phyloP scores from a whole-genome alignment of 1,284 basidiomycete genomes.

The Marasmius sp. region DNA sequence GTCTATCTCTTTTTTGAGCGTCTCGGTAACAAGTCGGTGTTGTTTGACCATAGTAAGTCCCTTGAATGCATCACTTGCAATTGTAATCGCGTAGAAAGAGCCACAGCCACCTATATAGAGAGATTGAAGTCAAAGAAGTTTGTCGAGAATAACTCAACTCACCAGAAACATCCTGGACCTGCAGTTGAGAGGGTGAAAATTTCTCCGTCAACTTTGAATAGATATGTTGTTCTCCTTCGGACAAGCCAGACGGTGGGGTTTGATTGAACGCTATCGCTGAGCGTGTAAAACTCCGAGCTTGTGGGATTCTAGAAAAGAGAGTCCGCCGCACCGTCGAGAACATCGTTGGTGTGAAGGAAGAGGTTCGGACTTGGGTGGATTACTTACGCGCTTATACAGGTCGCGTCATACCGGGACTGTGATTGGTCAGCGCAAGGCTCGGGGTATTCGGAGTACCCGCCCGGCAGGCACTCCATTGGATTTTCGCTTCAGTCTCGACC shows the following conservation, averaged over 20 bases:
- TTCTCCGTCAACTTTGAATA: constrained; percentile 69
- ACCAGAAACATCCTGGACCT: constrained; percentile 92
- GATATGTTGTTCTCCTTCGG: constrained; percentile 72
- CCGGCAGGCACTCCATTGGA: neutral
- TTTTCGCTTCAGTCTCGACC: neutral
- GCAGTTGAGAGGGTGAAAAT: constrained; percentile 75
- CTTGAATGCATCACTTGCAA: constrained; percentile 84
- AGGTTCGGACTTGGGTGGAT: neutral
- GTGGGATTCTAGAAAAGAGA: constrained; percentile 19
- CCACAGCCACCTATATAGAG: constrained; percentile 83
- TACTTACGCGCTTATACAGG: neutral
- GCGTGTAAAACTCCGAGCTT: constrained; percentile 23
- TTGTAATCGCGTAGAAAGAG: constrained; percentile 91
- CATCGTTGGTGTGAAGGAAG: constrained; percentile 15
- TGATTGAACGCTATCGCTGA: constrained; percentile 9
- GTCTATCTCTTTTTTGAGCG: constrained; percentile 87
- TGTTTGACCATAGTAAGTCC: constrained; percentile 90
- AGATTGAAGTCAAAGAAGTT: neutral
- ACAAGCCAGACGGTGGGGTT: constrained; percentile 24
- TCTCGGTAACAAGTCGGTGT: constrained; percentile 88
- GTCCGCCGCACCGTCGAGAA: constrained; percentile 23
- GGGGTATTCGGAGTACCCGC: neutral
- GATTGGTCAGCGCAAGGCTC: constrained; percentile 15
- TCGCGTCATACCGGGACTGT: constrained; percentile 4
- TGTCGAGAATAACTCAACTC: constrained; percentile 19